These are phyloP conservation scores for Crotalaria pallida DNA, from an alignment of 306 rosid species.

Conservation along the genomic window DNA sequence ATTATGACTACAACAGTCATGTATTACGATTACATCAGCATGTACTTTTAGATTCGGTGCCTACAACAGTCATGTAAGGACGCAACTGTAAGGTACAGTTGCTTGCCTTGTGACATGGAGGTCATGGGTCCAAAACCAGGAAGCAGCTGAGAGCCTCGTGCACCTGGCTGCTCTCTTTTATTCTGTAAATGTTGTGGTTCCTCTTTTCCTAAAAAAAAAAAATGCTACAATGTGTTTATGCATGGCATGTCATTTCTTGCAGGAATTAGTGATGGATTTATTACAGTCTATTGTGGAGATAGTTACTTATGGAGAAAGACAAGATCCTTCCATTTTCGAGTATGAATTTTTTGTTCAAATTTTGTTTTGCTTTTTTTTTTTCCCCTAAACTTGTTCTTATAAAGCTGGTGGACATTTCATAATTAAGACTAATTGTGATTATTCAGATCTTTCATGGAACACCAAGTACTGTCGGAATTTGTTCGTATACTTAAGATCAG, in stretches of 20 bases:
- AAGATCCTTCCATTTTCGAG: constrained; percentile 77
- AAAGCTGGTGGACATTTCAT: constrained; percentile 2
- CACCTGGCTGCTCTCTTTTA: too few relatives aligned
- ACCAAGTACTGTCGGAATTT: constrained; percentile 72
- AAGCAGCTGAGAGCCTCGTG: too few relatives aligned
- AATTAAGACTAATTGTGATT: constrained; percentile 12
- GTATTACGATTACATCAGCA: too few relatives aligned
- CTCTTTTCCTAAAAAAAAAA: background rate
- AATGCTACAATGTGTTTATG: background rate
- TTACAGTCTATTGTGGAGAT: constrained; percentile 80
- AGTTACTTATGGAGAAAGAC: constrained; percentile 76
- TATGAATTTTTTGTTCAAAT: constrained; percentile 32
- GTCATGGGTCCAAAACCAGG: too few relatives aligned
- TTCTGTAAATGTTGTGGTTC: background rate
- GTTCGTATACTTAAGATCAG: constrained; percentile 63
- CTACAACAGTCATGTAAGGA: too few relatives aligned
- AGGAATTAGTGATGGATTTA: constrained; percentile 74
- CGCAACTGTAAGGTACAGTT: too few relatives aligned
- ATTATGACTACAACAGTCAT: too few relatives aligned
- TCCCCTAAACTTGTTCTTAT: background rate
- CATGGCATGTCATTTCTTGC: constrained; percentile 13
- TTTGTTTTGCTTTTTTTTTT: background rate
- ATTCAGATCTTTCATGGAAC: constrained; percentile 84
- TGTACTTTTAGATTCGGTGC: too few relatives aligned
- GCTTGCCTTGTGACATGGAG: too few relatives aligned